Percentiles rank a stretch among this genome's conserved stretches.
Conservation (phyloP, 108 stramenopile genomes). For the Stephanodiscus minutulus region DNA sequence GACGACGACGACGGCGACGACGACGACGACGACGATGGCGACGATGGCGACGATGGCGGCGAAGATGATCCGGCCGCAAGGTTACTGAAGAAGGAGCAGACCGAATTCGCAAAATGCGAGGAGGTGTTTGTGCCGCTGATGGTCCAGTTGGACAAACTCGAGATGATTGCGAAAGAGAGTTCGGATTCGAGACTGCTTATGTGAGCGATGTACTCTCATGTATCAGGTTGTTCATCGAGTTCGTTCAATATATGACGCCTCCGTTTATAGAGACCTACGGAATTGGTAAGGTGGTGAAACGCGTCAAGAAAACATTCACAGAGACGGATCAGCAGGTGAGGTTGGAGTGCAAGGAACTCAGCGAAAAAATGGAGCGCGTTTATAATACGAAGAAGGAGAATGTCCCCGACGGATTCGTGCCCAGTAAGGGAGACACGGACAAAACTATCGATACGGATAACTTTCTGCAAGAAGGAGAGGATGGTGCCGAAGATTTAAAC, state of each 20-base stretch:
- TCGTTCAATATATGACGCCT: neutral
- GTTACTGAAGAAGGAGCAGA: slow-evolving; percentile 3
- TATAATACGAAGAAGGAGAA: slow-evolving; percentile 1
- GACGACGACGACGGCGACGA: neutral
- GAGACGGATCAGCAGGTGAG: neutral
- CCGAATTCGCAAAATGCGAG: neutral
- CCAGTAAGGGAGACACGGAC: neutral
- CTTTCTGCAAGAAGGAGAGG: neutral
- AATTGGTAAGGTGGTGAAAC: neutral
- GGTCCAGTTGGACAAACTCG: neutral
- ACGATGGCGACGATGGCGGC: neutral
- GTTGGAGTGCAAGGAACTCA: neutral
- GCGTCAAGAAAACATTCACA: neutral
- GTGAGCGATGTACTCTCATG: neutral
- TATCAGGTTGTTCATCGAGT: neutral
- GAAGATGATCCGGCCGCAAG: neutral
- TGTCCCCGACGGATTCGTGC: neutral
- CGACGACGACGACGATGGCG: slow-evolving; percentile 1
- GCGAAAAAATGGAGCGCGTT: neutral
- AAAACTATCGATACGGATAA: neutral
- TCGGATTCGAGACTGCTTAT: neutral
- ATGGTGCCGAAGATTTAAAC: neutral
- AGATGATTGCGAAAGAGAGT: neutral
- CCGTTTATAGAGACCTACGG: neutral
- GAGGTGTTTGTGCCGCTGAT: slow-evolving; percentile 1